These are phyloP conservation scores for Diaporthe destruens DNA, from an alignment of 2,329 filamentous ascomycete genomes.

Conservation along the genomic window DNA sequence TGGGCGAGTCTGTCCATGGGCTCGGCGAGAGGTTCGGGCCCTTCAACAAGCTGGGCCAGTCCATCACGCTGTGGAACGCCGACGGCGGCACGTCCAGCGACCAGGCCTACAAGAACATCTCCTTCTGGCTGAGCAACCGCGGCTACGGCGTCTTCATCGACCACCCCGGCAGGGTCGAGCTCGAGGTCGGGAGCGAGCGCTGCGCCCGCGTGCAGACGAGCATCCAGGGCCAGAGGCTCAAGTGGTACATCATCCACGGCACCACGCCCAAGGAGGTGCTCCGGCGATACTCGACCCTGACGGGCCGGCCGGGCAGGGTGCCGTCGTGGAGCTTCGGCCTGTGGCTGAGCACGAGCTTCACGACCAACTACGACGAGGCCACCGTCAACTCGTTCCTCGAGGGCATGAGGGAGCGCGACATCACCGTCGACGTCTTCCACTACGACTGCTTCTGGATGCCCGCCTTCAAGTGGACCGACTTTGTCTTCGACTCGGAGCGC, in stretches of 20 bases:
- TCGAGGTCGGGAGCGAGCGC: slow-evolving; percentile 82
- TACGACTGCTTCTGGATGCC: slow-evolving; percentile 86
- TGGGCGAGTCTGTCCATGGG: slow-evolving; percentile 78
- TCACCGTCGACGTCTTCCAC: slow-evolving; percentile 79
- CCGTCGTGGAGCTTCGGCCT: slow-evolving; percentile 82
- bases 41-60: slow-evolving; percentile 82
- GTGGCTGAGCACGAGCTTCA: slow-evolving; percentile 83
- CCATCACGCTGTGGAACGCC: slow-evolving; percentile 73
- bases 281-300: slow-evolving; percentile 74
- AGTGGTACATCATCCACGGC: slow-evolving; percentile 81
- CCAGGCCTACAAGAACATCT: slow-evolving; percentile 79
- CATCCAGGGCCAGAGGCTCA: slow-evolving; percentile 76
- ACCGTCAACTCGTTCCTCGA: slow-evolving; percentile 77
- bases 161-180: slow-evolving; percentile 74
- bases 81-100: slow-evolving; percentile 76
- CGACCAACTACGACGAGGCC: slow-evolving; percentile 77
- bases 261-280: slow-evolving; percentile 79
- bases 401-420: slow-evolving; percentile 74
- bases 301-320: slow-evolving; percentile 73
- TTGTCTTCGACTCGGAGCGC: slow-evolving; percentile 75
- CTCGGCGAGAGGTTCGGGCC: slow-evolving; percentile 82
- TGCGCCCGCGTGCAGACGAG: slow-evolving; percentile 77
- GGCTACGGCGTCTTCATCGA: slow-evolving; percentile 85
- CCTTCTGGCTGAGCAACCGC: slow-evolving; percentile 77
- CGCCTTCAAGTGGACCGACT: slow-evolving; percentile 81